Evolutionary conservation across 441 rosid genomes (phyloP).

Genomic region (Euphorbia celastroides): DNA sequence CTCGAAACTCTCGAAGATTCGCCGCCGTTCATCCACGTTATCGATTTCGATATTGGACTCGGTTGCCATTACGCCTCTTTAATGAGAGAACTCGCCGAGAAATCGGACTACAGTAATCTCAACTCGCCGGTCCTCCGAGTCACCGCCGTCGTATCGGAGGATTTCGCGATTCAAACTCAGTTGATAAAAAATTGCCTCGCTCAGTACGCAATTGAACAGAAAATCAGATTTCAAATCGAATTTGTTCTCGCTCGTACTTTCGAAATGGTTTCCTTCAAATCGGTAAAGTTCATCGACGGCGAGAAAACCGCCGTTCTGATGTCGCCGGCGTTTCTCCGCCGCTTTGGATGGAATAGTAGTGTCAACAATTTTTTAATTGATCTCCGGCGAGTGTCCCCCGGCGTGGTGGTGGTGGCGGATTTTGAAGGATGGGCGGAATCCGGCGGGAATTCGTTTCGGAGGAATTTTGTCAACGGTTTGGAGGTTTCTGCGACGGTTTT

Average conservation of each 20-base stretch:
- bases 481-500: conserved; percentile 69
- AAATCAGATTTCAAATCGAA: conserved; percentile 66
- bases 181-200: not conserved
- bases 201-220: conserved; percentile 76
- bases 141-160: no score
- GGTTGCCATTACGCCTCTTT: no score
- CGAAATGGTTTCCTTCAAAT: conserved; percentile 66
- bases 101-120: no score
- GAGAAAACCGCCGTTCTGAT: conserved; percentile 60
- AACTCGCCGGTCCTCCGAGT: no score
- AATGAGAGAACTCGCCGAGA: conserved; percentile 23
- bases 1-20: not conserved
- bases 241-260: conserved; percentile 61
- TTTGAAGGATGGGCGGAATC: conserved; percentile 61
- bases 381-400: conserved; percentile 48
- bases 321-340: conserved; percentile 60
- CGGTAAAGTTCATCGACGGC: conserved; percentile 61
- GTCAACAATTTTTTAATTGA: conserved; percentile 43
- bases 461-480: conserved; percentile 56
- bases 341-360: conserved; percentile 35
- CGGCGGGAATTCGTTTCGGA: conserved; percentile 55
- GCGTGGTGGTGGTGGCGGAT: conserved; percentile 61
- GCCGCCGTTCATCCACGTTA: no score
- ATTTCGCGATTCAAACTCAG: no score
- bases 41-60: no score